Evolutionary conservation across 768 basidiomycete species (phyloP), one percentile per base, ranked within the genome.

Genomic region (Hygrophoropsis aurantiaca): DNA sequence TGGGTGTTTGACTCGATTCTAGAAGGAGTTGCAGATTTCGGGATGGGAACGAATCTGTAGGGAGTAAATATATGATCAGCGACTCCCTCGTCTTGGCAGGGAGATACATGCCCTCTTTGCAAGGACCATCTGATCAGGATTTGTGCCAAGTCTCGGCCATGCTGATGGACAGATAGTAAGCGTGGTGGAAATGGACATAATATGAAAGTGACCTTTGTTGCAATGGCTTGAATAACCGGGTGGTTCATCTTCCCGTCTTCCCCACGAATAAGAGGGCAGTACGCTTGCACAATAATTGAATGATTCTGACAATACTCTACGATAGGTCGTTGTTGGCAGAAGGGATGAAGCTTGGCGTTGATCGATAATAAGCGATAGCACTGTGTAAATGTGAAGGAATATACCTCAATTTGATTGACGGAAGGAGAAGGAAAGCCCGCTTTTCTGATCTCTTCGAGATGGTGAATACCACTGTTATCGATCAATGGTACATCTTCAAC

Each of bases 71-170:
- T n/a, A n/a, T 42, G 37, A n/a, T 36, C 20, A 35, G 16, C 15
- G 40, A 11, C n/a, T 36, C 40, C 21, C 19, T 11, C 27, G 27
- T 30, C 27, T 6, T 30, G 27, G 6, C 27, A 7, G 6, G 23
- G n/a, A 43, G 45, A 38, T 45, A 68, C 79, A 40, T 56, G 88
- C 87, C 84, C 83, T 58, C 78, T 81, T 63, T 97, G 94, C 30
- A 97, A 69, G 23, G 91, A 94, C 90, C 93, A 97, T 19, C 94
- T 80, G 46, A 97, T 70, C 13, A 97, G 77, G 37, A 95, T 73
- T 58, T 97, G 94, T 15, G 91, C 84, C 4, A 79, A 77, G 34
- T 84, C 79, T 45, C 80, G 79, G 34, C 66, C 64, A 53, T 82
- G 65, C 84, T 90, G 50, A 36, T 42, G 50, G 4, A 16, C 8